Conservation (phyloP, 768 basidiomycete genomes). For the Mycena kentingensis region DNA sequence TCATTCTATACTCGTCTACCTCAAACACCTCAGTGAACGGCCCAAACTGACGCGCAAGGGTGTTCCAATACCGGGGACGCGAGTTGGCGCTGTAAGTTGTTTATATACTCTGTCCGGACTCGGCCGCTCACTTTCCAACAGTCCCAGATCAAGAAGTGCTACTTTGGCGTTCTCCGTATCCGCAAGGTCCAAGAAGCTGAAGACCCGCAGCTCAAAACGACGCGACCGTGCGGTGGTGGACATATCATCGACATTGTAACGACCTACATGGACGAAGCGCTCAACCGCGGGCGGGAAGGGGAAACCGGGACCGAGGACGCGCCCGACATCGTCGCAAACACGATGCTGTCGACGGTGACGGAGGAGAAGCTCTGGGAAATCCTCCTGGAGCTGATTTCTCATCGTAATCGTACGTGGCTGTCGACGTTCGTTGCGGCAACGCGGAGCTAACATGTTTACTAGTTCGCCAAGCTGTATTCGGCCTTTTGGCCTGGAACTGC, state of each 20-base stretch:
- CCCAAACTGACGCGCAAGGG: conserved; percentile 25
- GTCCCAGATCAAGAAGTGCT: conserved; percentile 8
- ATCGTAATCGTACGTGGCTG: conserved; percentile 9
- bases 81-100: conserved; percentile 32
- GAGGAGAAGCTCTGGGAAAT: conserved; percentile 7
- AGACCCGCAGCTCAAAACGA: background rate
- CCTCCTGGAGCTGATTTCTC: conserved; percentile 1
- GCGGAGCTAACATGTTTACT: background rate
- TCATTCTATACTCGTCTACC: conserved; percentile 30
- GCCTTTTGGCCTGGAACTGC: conserved; percentile 24
- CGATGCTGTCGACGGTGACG: conserved; percentile 1
- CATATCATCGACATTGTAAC: conserved; percentile 1
- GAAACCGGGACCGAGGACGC: conserved; percentile 8
- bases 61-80: conserved; percentile 28
- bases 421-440: background rate
- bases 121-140: background rate
- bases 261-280: conserved; percentile 10
- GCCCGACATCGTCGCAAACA: conserved; percentile 19
- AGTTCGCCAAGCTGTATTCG: conserved; percentile 11
- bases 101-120: background rate
- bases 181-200: conserved; percentile 3
- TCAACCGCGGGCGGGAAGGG: background rate
- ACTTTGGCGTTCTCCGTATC: conserved; percentile 8
- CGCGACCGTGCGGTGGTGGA: conserved; percentile 5
- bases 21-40: conserved; percentile 28